Percentiles rank a stretch among this genome's conserved stretches.
Evolutionary conservation across 139 green algal genomes (phyloP).

Genomic region (Choricystis sp.): DNA sequence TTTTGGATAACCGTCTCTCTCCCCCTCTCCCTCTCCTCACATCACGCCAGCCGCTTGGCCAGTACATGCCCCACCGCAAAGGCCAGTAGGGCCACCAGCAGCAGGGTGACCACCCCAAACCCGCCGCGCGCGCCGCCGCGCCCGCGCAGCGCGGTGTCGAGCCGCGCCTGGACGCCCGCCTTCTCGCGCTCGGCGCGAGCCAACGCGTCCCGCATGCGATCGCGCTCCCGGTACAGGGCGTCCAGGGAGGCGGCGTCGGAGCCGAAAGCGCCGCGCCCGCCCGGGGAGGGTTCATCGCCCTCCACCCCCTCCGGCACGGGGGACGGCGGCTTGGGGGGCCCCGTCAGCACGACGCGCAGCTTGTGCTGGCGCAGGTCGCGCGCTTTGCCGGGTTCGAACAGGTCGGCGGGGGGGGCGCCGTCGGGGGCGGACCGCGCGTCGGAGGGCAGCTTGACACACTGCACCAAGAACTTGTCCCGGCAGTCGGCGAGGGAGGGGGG

Average conservation of each 20-base stretch:
- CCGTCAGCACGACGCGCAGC: conserved; percentile 40
- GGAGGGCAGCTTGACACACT: conserved; percentile 21
- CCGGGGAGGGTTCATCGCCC: conserved; percentile 8
- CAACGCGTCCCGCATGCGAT: background rate
- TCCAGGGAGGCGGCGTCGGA: background rate
- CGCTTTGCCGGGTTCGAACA: conserved; percentile 29
- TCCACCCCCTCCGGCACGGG: conserved; percentile 40
- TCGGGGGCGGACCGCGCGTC: conserved; percentile 18
- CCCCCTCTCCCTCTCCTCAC: no score
- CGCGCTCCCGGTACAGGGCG: background rate
- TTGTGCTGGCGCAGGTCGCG: conserved; percentile 38
- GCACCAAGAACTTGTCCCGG: conserved; percentile 72
- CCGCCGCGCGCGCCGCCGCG: no score
- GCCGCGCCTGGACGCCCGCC: background rate
- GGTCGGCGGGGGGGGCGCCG: conserved; percentile 22
- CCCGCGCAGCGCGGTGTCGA: background rate
- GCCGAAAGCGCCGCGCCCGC: background rate
- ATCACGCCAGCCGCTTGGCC: no score
- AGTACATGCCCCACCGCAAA: background rate
- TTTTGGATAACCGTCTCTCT: no score
- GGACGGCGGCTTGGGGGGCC: conserved; percentile 39
- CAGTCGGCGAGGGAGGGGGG: conserved; percentile 30
- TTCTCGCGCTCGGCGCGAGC: background rate
- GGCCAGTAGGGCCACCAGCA: background rate
- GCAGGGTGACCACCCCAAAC: background rate